A percentile compares a stretch with the other conserved stretches of the same genome.
Conservation (phyloP, 345 rosid species). For the Dimocarpus longan region DNA sequence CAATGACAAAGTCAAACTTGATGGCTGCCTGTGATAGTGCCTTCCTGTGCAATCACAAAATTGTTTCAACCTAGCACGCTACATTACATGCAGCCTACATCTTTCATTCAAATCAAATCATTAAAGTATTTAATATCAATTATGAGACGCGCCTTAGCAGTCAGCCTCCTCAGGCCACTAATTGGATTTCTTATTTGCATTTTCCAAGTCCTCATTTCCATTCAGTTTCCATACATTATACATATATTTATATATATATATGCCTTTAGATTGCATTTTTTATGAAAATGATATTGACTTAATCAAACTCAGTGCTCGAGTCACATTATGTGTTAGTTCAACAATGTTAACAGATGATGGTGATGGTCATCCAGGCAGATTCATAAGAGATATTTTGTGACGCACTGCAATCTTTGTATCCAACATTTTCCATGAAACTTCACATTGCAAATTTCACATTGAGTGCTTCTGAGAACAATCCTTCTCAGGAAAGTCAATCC, state of each 20-base stretch:
- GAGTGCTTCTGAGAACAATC: not conserved
- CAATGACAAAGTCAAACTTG: not conserved
- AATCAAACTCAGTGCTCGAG: not conserved
- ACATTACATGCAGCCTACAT: too few relatives aligned
- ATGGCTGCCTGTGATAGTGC: not conserved
- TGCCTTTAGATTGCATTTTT: not conserved
- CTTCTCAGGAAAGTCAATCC: not conserved
- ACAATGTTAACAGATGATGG: not conserved
- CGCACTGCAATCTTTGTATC: not conserved
- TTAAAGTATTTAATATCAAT: too few relatives aligned
- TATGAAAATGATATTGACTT: not conserved
- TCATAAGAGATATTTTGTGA: not conserved
- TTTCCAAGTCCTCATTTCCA: too few relatives aligned
- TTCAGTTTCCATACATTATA: too few relatives aligned
- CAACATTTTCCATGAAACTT: not conserved
- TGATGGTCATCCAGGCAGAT: conserved; percentile 8
- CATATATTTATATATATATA: too few relatives aligned
- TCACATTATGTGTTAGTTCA: not conserved
- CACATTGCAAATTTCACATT: not conserved
- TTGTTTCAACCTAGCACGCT: too few relatives aligned
- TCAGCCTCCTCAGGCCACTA: too few relatives aligned
- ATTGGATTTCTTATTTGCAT: too few relatives aligned
- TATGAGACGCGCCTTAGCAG: too few relatives aligned
- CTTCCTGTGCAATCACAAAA: too few relatives aligned
- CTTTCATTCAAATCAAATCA: too few relatives aligned